A percentile compares a stretch with the other conserved stretches of the same genome.
Conservation (phyloP, 805 yeast species). For the Trichomonascus vanleenenianus region DNA sequence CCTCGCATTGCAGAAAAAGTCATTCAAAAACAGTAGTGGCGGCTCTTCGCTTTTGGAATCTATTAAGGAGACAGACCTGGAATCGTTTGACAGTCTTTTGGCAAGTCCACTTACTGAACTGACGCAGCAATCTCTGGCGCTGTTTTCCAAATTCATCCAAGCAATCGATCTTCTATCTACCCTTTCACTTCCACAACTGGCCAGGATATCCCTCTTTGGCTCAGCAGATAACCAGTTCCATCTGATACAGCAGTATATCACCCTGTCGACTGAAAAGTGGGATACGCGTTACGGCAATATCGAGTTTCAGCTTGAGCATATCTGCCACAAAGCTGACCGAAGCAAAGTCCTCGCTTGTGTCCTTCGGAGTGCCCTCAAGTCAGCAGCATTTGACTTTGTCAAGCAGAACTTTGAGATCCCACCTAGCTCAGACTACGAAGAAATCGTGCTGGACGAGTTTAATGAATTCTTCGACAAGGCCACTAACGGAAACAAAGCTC, state of each 20-base stretch:
- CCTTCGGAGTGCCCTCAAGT: conserved; percentile 16
- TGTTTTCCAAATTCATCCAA: no score
- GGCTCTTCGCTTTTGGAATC: no score
- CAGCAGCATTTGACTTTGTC: conserved; percentile 22
- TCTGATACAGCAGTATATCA: background rate
- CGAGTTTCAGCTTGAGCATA: no score
- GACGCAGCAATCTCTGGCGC: background rate
- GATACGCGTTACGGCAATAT: no score
- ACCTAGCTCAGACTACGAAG: conserved; percentile 3
- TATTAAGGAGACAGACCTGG: background rate
- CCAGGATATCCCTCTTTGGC: background rate
- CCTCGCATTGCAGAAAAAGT: background rate
- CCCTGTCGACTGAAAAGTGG: background rate
- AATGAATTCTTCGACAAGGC: conserved; percentile 39
- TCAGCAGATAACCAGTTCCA: background rate
- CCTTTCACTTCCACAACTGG: background rate
- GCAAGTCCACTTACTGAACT: background rate
- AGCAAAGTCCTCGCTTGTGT: conserved; percentile 10
- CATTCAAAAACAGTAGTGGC: background rate
- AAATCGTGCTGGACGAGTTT: conserved; percentile 23
- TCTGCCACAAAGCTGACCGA: conserved; percentile 5
- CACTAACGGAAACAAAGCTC: conserved; percentile 32
- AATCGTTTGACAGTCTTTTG: background rate
- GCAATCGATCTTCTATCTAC: background rate
- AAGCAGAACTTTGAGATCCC: conserved; percentile 1